These are phyloP conservation scores for Suillus tomentosus DNA, from an alignment of 768 basidiomycete species.

Conservation along the genomic window DNA sequence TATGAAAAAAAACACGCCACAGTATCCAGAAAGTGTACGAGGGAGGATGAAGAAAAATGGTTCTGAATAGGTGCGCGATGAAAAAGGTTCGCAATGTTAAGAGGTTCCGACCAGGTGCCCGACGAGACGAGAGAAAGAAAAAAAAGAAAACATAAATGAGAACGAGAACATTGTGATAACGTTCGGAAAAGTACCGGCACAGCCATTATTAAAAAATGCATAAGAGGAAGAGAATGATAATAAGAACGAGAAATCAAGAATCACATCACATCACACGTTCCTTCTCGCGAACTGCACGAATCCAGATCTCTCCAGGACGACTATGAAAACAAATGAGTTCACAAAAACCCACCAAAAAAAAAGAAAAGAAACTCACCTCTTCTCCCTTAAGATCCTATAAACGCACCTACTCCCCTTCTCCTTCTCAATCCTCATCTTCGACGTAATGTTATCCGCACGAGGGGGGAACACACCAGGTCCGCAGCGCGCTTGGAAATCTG, in stretches of 20 bases:
- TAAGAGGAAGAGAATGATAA: background rate
- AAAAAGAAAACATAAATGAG: background rate
- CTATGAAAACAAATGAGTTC: conserved; percentile 35
- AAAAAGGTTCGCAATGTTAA: background rate
- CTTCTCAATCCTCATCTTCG: conserved; percentile 39
- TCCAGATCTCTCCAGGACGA: conserved; percentile 75
- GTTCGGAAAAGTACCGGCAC: background rate
- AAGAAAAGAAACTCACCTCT: conserved; percentile 51
- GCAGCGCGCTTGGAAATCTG: conserved; percentile 76
- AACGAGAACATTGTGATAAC: background rate
- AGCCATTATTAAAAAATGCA: conserved; percentile 5
- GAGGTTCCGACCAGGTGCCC: conserved; percentile 1
- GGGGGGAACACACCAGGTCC: conserved; percentile 68
- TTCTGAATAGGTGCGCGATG: background rate
- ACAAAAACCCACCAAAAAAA: conserved; percentile 3
- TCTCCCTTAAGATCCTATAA: conserved; percentile 75
- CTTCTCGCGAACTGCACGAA: conserved; percentile 64
- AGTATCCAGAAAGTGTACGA: background rate
- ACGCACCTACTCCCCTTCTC: conserved; percentile 52
- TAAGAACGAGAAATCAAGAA: background rate
- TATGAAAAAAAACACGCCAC: background rate
- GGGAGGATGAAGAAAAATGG: background rate
- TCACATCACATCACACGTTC: conserved; percentile 53
- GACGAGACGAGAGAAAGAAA: background rate
- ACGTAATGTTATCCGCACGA: conserved; percentile 41